phyloP scores from a whole-genome alignment of 331 rosid genomes.

The Malus hybrid region DNA sequence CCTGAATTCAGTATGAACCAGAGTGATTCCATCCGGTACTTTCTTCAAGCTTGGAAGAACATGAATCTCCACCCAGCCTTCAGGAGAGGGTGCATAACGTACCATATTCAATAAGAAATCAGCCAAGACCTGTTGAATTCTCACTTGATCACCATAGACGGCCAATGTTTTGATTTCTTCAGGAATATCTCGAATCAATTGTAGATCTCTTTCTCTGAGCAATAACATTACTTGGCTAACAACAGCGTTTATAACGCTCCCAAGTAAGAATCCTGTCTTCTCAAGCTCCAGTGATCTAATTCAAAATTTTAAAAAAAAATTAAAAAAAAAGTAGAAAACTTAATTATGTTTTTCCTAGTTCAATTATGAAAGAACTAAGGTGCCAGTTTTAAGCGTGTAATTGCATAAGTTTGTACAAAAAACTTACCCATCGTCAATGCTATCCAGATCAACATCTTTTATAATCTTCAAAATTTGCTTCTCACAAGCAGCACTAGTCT shows the following conservation, averaged over 20 bases:
- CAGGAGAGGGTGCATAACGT: conserved; percentile 82
- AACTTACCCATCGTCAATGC: conserved; percentile 84
- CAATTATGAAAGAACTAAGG: background rate
- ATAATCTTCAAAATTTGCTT: conserved; percentile 83
- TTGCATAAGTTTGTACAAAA: background rate
- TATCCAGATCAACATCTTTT: conserved; percentile 62
- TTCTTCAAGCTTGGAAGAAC: conserved; percentile 68
- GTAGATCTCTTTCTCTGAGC: conserved; percentile 82
- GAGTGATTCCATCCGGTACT: conserved; percentile 45
- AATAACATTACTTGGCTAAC: conserved; percentile 95
- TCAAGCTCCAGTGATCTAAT: conserved; percentile 84
- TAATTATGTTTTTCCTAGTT: conserved; percentile 8
- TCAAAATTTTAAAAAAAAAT: background rate
- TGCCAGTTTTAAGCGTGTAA: background rate
- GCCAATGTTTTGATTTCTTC: conserved; percentile 89
- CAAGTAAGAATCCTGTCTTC: conserved; percentile 74
- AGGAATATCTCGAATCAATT: conserved; percentile 92
- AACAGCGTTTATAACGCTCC: conserved; percentile 88
- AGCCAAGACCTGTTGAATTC: conserved; percentile 89
- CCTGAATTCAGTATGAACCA: conserved; percentile 87
- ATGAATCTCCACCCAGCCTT: conserved; percentile 96
- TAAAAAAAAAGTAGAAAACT: conserved; percentile 2
- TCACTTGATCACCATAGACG: conserved; percentile 84
- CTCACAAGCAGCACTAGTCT: conserved; percentile 89
- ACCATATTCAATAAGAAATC: conserved; percentile 90